Conservation (phyloP, 768 basidiomycete species). For the Boletales sp. region DNA sequence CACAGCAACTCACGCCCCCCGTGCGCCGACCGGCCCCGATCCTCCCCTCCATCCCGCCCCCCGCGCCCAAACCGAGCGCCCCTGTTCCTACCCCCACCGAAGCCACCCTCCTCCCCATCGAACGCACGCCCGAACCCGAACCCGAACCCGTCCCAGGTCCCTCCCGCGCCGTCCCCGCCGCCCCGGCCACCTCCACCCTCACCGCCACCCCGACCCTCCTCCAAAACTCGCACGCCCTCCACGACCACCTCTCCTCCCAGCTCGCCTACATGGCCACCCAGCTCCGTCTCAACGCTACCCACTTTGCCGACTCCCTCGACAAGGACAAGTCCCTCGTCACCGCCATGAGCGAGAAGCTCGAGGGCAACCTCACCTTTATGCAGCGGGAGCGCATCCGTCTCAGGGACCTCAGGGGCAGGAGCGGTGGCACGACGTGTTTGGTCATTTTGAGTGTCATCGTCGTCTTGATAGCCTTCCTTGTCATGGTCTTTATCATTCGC, state of each 20-base stretch:
- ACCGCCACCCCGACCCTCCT: conserved; percentile 39
- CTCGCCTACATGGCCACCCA: conserved; percentile 85
- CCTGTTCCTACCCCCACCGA: conserved; percentile 11
- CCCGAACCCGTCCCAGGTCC: conserved; percentile 1
- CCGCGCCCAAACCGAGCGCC: conserved; percentile 17
- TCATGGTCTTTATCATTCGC: conserved; percentile 73
- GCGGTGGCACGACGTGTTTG: conserved; percentile 70
- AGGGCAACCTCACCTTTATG: conserved; percentile 69
- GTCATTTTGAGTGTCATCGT: conserved; percentile 58
- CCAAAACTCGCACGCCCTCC: conserved; percentile 58
- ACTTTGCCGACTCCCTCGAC: conserved; percentile 69
- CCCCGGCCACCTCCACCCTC: conserved; percentile 32
- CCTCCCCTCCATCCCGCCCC: conserved; percentile 52
- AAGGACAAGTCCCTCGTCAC: conserved; percentile 74
- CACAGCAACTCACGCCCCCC: conserved; percentile 41
- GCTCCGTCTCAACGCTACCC: conserved; percentile 76
- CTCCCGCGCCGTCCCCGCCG: conserved; percentile 29
- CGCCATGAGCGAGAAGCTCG: conserved; percentile 66
- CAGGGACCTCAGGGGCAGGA: conserved; percentile 59
- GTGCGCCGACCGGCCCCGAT: conserved; percentile 43
- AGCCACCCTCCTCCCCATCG: conserved; percentile 23
- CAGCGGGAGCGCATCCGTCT: conserved; percentile 58
- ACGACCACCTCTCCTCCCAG: conserved; percentile 71
- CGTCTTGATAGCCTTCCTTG: conserved; percentile 64
- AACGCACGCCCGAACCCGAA: conserved; percentile 17